These are phyloP conservation scores for Perkinsus marinus DNA, from an alignment of 169 alveolate species.

Conservation along the genomic window DNA sequence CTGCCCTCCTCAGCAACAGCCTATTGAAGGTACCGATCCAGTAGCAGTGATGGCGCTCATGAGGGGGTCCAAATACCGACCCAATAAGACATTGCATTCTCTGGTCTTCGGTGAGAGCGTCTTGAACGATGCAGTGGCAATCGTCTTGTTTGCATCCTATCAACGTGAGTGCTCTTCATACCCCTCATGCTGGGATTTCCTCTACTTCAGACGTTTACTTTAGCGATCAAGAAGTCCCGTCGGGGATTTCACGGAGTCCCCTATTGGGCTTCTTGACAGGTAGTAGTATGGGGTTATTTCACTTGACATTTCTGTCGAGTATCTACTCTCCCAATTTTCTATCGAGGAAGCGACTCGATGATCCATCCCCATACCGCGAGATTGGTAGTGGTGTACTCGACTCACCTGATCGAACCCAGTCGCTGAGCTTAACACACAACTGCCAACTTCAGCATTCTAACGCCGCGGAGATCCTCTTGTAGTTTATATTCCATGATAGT, in stretches of 20 bases:
- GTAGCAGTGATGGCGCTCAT: background rate
- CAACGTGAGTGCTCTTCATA: background rate
- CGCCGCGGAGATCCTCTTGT: too few relatives aligned
- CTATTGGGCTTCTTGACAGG: background rate
- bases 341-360: too few relatives aligned
- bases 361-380: too few relatives aligned
- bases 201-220: background rate
- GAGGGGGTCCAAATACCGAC: background rate
- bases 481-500: too few relatives aligned
- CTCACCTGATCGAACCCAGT: too few relatives aligned
- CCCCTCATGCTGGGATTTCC: background rate
- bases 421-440: too few relatives aligned
- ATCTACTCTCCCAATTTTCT: too few relatives aligned
- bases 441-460: too few relatives aligned
- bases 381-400: too few relatives aligned
- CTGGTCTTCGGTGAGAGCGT: background rate
- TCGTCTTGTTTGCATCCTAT: background rate
- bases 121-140: background rate
- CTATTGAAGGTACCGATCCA: background rate
- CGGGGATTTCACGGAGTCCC: background rate
- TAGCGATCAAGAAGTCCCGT: background rate
- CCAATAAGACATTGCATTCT: background rate
- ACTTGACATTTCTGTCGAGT: too few relatives aligned
- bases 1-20: background rate
- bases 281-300: background rate